Evolutionary conservation across 2,329 filamentous ascomycete species (phyloP), one percentile per base, ranked within the genome.

Genomic region (Mycocentrospora acerina): DNA sequence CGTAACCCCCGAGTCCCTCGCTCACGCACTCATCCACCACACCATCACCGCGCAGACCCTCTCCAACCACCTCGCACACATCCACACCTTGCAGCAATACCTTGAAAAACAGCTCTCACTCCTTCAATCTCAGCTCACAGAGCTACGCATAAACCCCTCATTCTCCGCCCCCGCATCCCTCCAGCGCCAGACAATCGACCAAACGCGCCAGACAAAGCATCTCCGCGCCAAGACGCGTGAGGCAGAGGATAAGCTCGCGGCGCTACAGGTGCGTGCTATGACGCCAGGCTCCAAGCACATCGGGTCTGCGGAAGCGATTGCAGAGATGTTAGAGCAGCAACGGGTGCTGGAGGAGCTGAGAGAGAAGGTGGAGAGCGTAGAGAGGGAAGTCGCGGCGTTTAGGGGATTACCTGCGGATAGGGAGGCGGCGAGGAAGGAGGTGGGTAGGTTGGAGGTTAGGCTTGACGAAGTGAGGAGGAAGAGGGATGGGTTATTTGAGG

Each of bases 401-500:
- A 79, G 83, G 36, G 82, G 85, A 6, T 66, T 95, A 43, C 86
- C 90, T 1, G 82, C 82, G 5, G 83, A 95, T 57, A 68, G 79
- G 7, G 77, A 83, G 32, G 75, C 79, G 31, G 89, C 89, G 24
- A 78, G 83, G 51, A 69, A 73, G n/a, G 82, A 88, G 60, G 74
- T 95, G 18, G 85, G 86, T 48, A 71, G 75, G 19, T 68, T 90
- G 29, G 79, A 86, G 43, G 69, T 71, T 2, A 81, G 89, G 56
- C 70, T 95, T 30, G 74, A 77, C 26, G 68, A 70, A 8, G 68
- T 88, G 35, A 82, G 77, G 18, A 74, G 74, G 48, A 75, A 76
- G 51, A 78, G 90, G 37, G 88, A 95, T 62, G 75, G 71, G 19
- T 73, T 88, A 37, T 94, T 95, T 60, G 88, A 91, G 60, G 78